Percentiles rank a stretch among this genome's conserved stretches.
Conservation (phyloP, 441 rosid species). For the Corymbia citriodora region DNA sequence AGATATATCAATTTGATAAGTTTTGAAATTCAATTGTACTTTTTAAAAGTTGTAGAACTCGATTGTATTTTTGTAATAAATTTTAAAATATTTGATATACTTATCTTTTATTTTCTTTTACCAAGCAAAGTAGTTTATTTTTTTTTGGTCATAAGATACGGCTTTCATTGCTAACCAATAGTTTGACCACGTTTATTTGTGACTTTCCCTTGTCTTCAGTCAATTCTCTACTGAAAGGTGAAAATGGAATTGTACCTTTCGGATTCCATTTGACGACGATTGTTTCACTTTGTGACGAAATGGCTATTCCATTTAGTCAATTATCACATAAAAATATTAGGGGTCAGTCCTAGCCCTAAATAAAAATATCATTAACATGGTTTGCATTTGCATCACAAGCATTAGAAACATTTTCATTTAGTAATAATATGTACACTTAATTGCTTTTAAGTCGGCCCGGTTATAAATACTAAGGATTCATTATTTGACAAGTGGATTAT, state of each 20-base stretch:
- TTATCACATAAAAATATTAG: neutral
- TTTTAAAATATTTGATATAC: too few relatives aligned
- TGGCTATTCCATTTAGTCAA: neutral
- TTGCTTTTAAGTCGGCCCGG: neutral
- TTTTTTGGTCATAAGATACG: too few relatives aligned
- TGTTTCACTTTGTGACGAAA: neutral
- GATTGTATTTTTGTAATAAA: too few relatives aligned
- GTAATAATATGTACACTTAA: neutral
- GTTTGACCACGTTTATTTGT: neutral
- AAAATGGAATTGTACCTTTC: neutral
- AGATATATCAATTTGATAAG: too few relatives aligned
- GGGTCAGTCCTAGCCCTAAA: neutral
- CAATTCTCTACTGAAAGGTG: neutral
- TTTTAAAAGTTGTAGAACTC: too few relatives aligned
- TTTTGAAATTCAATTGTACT: too few relatives aligned
- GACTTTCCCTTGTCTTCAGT: neutral
- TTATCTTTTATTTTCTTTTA: too few relatives aligned
- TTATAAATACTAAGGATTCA: neutral
- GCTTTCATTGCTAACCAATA: too few relatives aligned
- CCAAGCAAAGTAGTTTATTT: too few relatives aligned
- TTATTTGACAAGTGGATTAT: neutral
- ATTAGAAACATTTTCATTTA: too few relatives aligned
- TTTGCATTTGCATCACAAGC: neutral
- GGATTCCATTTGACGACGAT: neutral
- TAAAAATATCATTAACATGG: neutral